phyloP scores from a whole-genome alignment of 306 rosid genomes.

The Canavalia gladiata region DNA sequence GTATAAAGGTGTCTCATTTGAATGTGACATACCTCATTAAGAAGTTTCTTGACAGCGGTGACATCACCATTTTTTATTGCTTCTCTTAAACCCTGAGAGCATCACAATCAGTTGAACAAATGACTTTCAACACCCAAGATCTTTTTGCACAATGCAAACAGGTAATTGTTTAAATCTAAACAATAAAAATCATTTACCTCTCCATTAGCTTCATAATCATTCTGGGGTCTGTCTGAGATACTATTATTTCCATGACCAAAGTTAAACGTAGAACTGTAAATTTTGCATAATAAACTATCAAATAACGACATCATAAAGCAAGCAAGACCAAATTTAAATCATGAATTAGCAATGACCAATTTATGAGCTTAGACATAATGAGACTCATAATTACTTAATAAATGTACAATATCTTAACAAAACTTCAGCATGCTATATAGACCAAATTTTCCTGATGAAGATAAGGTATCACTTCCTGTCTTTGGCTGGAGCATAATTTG shows the following conservation, averaged over 20 bases:
- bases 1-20: conserved; percentile 8
- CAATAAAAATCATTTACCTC: conserved; percentile 67
- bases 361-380: conserved; percentile 11
- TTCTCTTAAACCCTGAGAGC: conserved; percentile 87
- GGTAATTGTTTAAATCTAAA: conserved; percentile 41
- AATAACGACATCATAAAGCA: conserved; percentile 27
- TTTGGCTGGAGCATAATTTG: conserved; percentile 14
- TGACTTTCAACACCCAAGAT: conserved; percentile 41
- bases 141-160: conserved; percentile 33
- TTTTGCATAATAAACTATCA: conserved; percentile 45
- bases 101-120: conserved; percentile 42
- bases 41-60: conserved; percentile 88
- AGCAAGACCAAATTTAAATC: conserved; percentile 37
- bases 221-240: conserved; percentile 53
- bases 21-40: conserved; percentile 68
- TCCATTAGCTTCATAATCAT: conserved; percentile 80
- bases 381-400: conserved; percentile 19
- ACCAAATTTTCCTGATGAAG: conserved; percentile 9
- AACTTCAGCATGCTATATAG: conserved; percentile 7
- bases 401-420: not conserved
- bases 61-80: conserved; percentile 92
- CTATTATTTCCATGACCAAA: conserved; percentile 60
- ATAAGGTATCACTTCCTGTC: conserved; percentile 18
- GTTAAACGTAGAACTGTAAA: conserved; percentile 72
- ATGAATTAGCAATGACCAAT: conserved; percentile 34